A percentile compares a stretch with the other conserved stretches of the same genome.
These are phyloP conservation scores for Suillus subalutaceus DNA, from an alignment of 768 basidiomycete genomes.

Conservation along the genomic window DNA sequence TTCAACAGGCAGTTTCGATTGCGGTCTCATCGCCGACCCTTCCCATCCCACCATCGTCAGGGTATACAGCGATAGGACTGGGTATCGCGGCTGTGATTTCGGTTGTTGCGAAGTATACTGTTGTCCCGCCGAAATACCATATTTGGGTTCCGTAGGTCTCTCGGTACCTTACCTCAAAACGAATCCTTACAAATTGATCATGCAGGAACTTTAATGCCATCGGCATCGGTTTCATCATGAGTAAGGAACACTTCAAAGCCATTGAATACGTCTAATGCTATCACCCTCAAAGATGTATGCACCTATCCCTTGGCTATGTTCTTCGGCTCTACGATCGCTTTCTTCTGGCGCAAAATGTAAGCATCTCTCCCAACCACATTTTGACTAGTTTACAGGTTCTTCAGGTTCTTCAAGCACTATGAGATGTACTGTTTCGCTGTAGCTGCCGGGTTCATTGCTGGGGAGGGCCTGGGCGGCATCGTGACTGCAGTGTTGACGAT, in stretches of 20 bases:
- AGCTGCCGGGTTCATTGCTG: constrained; percentile 43
- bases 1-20: constrained; percentile 20
- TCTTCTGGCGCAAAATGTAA: constrained; percentile 19
- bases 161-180: neutral
- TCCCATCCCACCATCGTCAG: constrained; percentile 54
- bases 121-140: constrained; percentile 27
- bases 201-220: constrained; percentile 30
- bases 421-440: constrained; percentile 37
- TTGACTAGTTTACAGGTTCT: neutral
- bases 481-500: constrained; percentile 35
- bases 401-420: constrained; percentile 12
- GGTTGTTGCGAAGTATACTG: constrained; percentile 41
- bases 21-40: constrained; percentile 26
- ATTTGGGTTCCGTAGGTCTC: constrained; percentile 22
- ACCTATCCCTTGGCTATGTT: constrained; percentile 29
- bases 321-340: constrained; percentile 27
- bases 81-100: constrained; percentile 48
- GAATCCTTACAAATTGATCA: neutral
- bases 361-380: neutral
- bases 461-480: constrained; percentile 43
- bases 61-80: constrained; percentile 59
- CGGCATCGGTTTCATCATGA: constrained; percentile 23
- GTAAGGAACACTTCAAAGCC: neutral
- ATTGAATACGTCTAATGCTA: neutral
- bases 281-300: constrained; percentile 18